A percentile compares a stretch with the other conserved stretches of the same genome.
Conservation (phyloP, 306 rosid species). For the Cucurbita pepo region DNA sequence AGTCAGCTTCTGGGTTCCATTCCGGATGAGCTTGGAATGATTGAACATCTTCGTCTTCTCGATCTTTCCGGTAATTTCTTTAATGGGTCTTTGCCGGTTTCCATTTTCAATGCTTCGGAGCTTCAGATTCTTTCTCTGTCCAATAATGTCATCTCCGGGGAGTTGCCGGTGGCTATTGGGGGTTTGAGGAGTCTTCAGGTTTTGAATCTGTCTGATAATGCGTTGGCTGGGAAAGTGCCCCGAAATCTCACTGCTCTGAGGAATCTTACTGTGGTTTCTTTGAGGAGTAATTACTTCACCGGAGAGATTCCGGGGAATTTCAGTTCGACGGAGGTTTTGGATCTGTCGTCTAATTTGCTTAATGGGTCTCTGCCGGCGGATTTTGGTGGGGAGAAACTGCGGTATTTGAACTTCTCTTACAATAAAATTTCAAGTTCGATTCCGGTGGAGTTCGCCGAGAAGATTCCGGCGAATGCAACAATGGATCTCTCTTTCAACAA, state of each 20-base stretch:
- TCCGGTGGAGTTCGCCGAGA: constrained; percentile 33
- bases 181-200: constrained; percentile 36
- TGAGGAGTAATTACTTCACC: constrained; percentile 57
- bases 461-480: constrained; percentile 33
- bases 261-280: constrained; percentile 44
- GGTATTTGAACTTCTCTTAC: constrained; percentile 62
- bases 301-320: constrained; percentile 47
- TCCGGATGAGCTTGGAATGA: constrained; percentile 40
- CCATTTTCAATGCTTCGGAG: constrained; percentile 64
- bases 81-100: constrained; percentile 53
- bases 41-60: constrained; percentile 46
- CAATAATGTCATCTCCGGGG: constrained; percentile 62
- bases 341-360: constrained; percentile 71
- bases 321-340: constrained; percentile 34
- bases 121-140: constrained; percentile 63
- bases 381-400: constrained; percentile 35
- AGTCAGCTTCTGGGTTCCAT: constrained; percentile 69
- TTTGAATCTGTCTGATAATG: constrained; percentile 75
- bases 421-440: constrained; percentile 62
- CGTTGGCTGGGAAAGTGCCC: constrained; percentile 61
- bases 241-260: constrained; percentile 27
- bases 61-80: constrained; percentile 81
- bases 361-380: constrained; percentile 59
- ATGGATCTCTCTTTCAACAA: constrained; percentile 84
- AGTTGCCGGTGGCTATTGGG: constrained; percentile 39